These are phyloP conservation scores for Pulveroboletus sp. DNA, from an alignment of 768 basidiomycete species.

Conservation along the genomic window DNA sequence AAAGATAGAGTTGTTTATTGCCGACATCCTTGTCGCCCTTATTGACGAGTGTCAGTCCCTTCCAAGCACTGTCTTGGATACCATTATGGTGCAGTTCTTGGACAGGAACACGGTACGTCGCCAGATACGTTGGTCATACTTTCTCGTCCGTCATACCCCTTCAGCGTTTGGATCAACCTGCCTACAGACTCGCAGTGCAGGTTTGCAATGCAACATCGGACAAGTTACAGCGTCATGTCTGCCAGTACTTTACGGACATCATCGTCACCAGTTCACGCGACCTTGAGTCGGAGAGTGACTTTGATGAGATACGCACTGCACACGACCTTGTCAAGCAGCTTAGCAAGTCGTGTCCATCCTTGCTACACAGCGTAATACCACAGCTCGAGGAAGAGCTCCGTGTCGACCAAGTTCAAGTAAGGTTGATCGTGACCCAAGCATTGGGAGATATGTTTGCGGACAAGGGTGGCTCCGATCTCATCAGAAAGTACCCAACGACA, in stretches of 20 bases:
- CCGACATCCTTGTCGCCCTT: constrained; percentile 85
- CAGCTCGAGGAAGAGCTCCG: constrained; percentile 88
- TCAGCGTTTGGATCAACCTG: constrained; percentile 66
- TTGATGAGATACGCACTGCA: constrained; percentile 64
- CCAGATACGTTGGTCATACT: background rate
- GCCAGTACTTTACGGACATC: constrained; percentile 89
- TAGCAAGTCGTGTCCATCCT: constrained; percentile 69
- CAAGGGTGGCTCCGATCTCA: constrained; percentile 65
- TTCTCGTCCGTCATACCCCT: constrained; percentile 2
- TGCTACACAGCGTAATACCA: constrained; percentile 88
- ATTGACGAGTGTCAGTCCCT: constrained; percentile 81
- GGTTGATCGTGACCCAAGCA: constrained; percentile 78
- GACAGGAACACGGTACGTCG: constrained; percentile 68
- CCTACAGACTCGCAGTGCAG: constrained; percentile 77
- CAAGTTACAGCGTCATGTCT: constrained; percentile 84
- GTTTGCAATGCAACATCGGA: constrained; percentile 82
- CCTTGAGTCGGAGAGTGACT: constrained; percentile 54
- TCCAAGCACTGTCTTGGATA: constrained; percentile 75
- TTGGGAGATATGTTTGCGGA: constrained; percentile 90
- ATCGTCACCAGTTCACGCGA: constrained; percentile 55
- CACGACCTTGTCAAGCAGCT: constrained; percentile 85
- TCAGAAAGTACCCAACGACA: constrained; percentile 72
- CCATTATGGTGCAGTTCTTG: constrained; percentile 80
- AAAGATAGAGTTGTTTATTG: constrained; percentile 80
- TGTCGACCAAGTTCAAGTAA: constrained; percentile 64